Base-by-base conservation (phyloP, 2,329 filamentous ascomycete genomes). In the Scleromitrula shiraiana region DNA sequence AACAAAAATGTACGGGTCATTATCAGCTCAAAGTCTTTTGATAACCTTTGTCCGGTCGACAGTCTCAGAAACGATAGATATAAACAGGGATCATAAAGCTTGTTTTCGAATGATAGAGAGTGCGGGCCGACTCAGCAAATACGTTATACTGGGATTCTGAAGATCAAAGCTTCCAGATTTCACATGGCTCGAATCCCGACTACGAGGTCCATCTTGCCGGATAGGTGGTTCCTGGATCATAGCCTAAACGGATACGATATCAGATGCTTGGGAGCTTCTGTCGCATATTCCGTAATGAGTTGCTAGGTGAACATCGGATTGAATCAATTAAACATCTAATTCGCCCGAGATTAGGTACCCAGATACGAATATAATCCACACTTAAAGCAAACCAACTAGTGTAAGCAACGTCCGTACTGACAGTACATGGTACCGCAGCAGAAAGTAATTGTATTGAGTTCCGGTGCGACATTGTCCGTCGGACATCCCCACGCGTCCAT, bases 321-420 rank as follows among this genome's bases (percentile, higher is more conserved):
- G 38, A 5, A 36, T 42, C 30, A 15, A 35, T 20, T 10, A 22
- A 14, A 42, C n/a, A n/a, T 36, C 45, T 35, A 29, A 48, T 42
- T 48, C 45, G 24, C 45, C 45, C 45, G 45, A 48, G 38, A 48
- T 48, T 48, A 48, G 44, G 45, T 48, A 24, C 23, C 38, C 29
- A 48, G 32, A 48, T 48, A 48, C 45, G 30, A 48, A 23, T 7
- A 6, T 48, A 17, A 42, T 35, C 41, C 23, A 26, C n/a, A 42
- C 32, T 48, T 19, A 12, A 42, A 23, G 23, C 6, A 36, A 38
- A 20, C 42, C 33, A 36, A 40, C n/a, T 42, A 27, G 45, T 32
- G 41, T 48, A 48, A 48, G 45, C 23, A 48, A 42, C 45, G 38
- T 48, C 45, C 45, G 45, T 48, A 48, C 39, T 48, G 24, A 42